phyloP scores from a whole-genome alignment of 2,329 filamentous ascomycete genomes.

The Tolypocladium capitatum region DNA sequence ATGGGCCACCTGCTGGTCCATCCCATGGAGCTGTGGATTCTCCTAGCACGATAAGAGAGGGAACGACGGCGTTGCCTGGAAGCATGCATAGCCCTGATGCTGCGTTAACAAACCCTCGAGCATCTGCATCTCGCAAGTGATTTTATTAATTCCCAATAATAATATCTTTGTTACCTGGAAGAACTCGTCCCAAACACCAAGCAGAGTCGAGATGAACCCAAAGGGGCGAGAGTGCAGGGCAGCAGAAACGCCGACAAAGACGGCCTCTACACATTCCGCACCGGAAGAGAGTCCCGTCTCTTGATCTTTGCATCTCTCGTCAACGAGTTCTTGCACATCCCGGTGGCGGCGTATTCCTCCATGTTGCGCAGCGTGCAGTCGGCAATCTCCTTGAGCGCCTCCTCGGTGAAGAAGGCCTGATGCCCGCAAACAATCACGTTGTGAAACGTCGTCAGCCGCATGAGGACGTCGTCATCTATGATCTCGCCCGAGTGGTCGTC shows the following conservation, averaged over 20 bases:
- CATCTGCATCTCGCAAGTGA: background rate
- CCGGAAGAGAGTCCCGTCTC: conserved; percentile 5
- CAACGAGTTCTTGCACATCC: conserved; percentile 22
- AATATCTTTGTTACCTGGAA: background rate
- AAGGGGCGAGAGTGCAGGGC: too few species aligned
- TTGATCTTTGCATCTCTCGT: conserved; percentile 10
- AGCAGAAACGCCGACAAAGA: background rate
- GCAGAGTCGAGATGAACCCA: too few species aligned
- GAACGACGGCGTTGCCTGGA: background rate
- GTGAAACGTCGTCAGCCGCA: conserved; percentile 53
- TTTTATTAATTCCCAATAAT: background rate
- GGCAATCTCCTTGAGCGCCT: conserved; percentile 52
- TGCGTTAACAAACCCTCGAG: background rate
- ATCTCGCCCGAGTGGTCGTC: conserved; percentile 51
- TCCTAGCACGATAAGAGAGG: background rate
- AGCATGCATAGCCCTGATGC: background rate
- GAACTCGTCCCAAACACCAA: background rate
- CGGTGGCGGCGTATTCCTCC: conserved; percentile 22
- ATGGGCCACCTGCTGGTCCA: conserved; percentile 65
- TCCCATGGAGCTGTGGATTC: conserved; percentile 24
- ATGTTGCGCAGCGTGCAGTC: conserved; percentile 45
- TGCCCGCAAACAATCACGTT: conserved; percentile 56
- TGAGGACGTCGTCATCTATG: conserved; percentile 52
- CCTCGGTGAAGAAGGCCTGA: conserved; percentile 56
- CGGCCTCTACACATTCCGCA: conserved; percentile 7